phyloP scores from a whole-genome alignment of 495 filamentous ascomycete species.

The Neurospora sp. region DNA sequence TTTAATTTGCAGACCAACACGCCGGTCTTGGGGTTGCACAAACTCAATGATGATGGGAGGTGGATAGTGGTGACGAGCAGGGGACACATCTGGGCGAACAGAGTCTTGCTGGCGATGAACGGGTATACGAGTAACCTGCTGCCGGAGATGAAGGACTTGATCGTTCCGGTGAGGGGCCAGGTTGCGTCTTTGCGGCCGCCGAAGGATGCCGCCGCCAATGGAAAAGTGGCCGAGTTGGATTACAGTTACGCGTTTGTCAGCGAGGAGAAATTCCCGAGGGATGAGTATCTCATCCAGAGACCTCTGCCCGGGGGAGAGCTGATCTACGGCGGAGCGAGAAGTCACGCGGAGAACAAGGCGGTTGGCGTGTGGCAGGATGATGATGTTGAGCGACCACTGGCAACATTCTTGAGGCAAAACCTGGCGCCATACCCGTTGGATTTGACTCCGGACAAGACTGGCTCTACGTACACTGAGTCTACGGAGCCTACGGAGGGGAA shows the following conservation, averaged over 20 bases:
- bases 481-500: constrained; percentile 6
- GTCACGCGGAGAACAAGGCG: constrained; percentile 30
- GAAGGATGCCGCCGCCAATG: neutral
- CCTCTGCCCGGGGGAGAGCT: constrained; percentile 50
- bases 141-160: constrained; percentile 55
- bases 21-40: constrained; percentile 37
- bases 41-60: constrained; percentile 1
- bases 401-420: constrained; percentile 25
- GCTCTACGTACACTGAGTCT: neutral
- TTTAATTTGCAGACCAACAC: constrained; percentile 72
- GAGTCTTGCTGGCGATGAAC: constrained; percentile 71
- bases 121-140: constrained; percentile 66
- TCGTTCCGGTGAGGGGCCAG: constrained; percentile 67
- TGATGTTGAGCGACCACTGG: constrained; percentile 50
- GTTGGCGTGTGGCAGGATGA: constrained; percentile 49
- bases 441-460: neutral
- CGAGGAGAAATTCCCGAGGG: constrained; percentile 21
- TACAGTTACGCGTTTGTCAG: constrained; percentile 56
- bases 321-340: constrained; percentile 30
- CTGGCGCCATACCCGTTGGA: constrained; percentile 23
- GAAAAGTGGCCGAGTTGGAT: constrained; percentile 10
- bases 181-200: constrained; percentile 58
- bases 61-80: constrained; percentile 54
- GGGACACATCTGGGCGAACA: constrained; percentile 45
- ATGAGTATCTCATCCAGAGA: constrained; percentile 72